These are phyloP conservation scores for Candida frijolesensis DNA, from an alignment of 1,139 yeast genomes.

Conservation along the genomic window DNA sequence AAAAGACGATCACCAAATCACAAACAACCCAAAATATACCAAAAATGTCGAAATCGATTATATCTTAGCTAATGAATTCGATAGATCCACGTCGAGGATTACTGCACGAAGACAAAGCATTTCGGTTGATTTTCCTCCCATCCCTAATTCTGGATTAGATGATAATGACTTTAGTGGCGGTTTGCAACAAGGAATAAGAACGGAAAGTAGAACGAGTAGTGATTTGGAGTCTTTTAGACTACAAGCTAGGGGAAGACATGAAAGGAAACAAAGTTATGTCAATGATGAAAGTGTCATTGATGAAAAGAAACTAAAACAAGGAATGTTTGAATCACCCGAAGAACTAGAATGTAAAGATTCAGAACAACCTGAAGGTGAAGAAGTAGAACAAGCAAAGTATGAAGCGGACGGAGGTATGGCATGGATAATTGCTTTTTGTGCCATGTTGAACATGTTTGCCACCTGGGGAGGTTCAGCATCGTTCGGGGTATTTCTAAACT, in stretches of 20 bases:
- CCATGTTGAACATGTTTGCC: slow-evolving; percentile 47
- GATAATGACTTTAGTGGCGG: too few species aligned
- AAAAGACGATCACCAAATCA: neutral
- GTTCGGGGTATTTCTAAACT: slow-evolving; percentile 68
- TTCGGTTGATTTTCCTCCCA: neutral
- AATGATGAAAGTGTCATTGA: too few species aligned
- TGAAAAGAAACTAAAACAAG: too few species aligned
- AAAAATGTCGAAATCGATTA: slow-evolving; percentile 21
- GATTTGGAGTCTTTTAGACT: too few species aligned
- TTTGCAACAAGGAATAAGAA: too few species aligned
- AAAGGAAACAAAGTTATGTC: too few species aligned
- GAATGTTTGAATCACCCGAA: neutral
- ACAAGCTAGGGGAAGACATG: too few species aligned
- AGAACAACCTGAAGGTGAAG: slow-evolving; percentile 2
- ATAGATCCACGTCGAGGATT: slow-evolving; percentile 14
- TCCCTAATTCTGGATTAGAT: too few species aligned
- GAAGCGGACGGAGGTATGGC: slow-evolving; percentile 71
- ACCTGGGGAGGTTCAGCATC: slow-evolving; percentile 80
- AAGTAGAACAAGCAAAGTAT: slow-evolving; percentile 17
- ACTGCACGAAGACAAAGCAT: slow-evolving; percentile 3
- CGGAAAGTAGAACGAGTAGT: too few species aligned
- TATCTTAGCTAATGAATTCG: slow-evolving; percentile 25
- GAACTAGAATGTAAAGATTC: slow-evolving; percentile 4
- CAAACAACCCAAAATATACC: neutral
- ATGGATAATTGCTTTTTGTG: slow-evolving; percentile 65